Percentiles rank a stretch among this genome's conserved stretches.
Conservation (phyloP, 768 basidiomycete genomes). For the Lepiota venenata region DNA sequence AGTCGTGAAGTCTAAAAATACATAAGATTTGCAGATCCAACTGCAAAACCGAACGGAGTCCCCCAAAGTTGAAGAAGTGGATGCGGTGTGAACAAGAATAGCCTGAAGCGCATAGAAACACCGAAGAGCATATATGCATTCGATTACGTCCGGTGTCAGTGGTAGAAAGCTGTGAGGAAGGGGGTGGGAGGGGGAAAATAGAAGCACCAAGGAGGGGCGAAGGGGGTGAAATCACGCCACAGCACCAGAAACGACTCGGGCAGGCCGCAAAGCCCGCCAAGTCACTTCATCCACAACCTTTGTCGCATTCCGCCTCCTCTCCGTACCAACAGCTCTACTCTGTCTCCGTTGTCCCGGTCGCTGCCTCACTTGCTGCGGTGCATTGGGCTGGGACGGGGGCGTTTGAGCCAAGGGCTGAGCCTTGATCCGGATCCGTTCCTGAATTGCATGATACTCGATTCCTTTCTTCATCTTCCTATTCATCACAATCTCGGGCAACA, state of each 20-base stretch:
- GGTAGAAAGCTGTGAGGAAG: too few species aligned
- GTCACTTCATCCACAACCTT: neutral
- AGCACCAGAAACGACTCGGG: neutral
- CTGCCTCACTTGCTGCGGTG: constrained; percentile 3
- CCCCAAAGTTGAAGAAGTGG: neutral
- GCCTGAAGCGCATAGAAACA: too few species aligned
- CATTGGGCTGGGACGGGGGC: neutral
- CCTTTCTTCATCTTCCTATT: constrained; percentile 29
- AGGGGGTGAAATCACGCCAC: neutral
- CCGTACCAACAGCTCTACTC: neutral
- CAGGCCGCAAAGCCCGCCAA: constrained; percentile 7
- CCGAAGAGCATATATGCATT: too few species aligned
- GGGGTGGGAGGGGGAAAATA: too few species aligned
- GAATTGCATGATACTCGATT: constrained; percentile 18
- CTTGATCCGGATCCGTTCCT: constrained; percentile 8
- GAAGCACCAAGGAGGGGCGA: neutral
- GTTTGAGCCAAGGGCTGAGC: neutral
- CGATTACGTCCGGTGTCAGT: too few species aligned
- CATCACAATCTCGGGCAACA: constrained; percentile 27
- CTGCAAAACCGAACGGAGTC: neutral
- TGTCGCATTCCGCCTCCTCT: neutral
- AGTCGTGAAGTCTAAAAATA: neutral
- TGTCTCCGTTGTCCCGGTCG: neutral
- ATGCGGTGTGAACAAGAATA: neutral
- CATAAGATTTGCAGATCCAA: neutral